A percentile compares a stretch with the other conserved stretches of the same genome.
These are phyloP conservation scores for Cystofilobasidium ferigula DNA, from an alignment of 768 basidiomycete genomes.

Conservation along the genomic window DNA sequence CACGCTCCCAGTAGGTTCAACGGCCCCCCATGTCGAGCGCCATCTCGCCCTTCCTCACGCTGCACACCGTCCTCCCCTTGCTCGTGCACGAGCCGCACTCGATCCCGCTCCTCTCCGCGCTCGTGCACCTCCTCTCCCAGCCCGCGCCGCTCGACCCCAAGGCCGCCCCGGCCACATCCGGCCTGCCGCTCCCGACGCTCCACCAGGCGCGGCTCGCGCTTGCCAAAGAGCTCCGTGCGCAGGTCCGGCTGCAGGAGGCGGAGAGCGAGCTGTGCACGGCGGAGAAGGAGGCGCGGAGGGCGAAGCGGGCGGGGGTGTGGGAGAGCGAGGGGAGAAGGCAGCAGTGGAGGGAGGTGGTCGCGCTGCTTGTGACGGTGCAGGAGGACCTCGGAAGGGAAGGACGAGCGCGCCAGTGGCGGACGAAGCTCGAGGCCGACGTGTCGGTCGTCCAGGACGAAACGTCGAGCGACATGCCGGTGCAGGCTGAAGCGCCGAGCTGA, in stretches of 20 bases:
- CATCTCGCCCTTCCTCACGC: constrained; percentile 11
- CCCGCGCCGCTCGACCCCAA: neutral
- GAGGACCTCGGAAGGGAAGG: constrained; percentile 5
- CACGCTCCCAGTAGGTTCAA: neutral
- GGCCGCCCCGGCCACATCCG: neutral
- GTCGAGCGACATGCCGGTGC: too few relatives aligned
- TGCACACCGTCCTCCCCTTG: neutral
- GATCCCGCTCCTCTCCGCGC: constrained; percentile 13
- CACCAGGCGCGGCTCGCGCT: constrained; percentile 3
- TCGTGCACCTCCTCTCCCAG: neutral
- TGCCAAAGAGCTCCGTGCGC: neutral
- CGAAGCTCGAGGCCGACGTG: neutral
- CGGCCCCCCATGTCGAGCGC: neutral
- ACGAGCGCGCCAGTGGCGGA: constrained; percentile 2
- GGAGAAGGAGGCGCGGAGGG: neutral
- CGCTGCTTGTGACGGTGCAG: neutral
- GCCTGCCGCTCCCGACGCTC: neutral
- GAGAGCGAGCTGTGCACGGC: neutral
- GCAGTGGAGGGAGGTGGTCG: neutral
- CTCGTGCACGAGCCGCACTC: neutral
- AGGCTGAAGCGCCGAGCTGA: too few relatives aligned
- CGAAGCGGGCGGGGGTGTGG: neutral
- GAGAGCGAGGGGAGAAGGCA: neutral
- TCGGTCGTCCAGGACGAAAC: neutral
- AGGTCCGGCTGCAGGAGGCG: constrained; percentile 2